phyloP scores from a whole-genome alignment of 768 basidiomycete genomes.

The Sporobolomyces roseus region DNA sequence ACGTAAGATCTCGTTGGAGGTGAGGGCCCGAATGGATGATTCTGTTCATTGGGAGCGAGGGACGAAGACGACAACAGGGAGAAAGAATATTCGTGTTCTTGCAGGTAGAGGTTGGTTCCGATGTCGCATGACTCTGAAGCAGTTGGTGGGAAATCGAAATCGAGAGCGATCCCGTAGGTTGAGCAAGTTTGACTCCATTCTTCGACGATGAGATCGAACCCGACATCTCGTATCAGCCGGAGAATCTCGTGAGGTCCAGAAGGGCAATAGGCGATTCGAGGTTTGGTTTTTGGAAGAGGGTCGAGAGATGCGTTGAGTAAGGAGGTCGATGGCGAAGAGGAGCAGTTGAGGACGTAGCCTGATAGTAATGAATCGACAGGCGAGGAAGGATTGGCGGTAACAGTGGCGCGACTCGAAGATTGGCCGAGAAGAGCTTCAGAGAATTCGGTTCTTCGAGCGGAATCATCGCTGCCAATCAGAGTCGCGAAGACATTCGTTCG shows the following conservation, averaged over 20 bases:
- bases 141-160: conserved; percentile 65
- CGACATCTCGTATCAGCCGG: conserved; percentile 60
- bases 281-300: conserved; percentile 58
- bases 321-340: conserved; percentile 49
- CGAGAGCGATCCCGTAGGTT: conserved; percentile 67
- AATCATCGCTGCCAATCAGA: conserved; percentile 62
- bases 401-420: neutral
- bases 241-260: conserved; percentile 69
- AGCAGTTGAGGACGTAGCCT: conserved; percentile 70
- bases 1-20: conserved; percentile 60
- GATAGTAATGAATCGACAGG: conserved; percentile 63
- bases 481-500: conserved; percentile 59
- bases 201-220: conserved; percentile 72
- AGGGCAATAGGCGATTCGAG: conserved; percentile 60
- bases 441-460: conserved; percentile 63
- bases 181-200: conserved; percentile 68
- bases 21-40: conserved; percentile 21
- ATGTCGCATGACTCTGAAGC: conserved; percentile 45
- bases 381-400: conserved; percentile 46
- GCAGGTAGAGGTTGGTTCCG: conserved; percentile 70
- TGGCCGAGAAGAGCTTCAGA: conserved; percentile 58
- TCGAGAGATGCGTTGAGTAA: conserved; percentile 62
- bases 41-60: conserved; percentile 40
- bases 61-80: conserved; percentile 54
- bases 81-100: conserved; percentile 62